A percentile compares a stretch with the other conserved stretches of the same genome.
phyloP scores from a whole-genome alignment of 305 asterid genomes.

The Solanum chacoense region DNA sequence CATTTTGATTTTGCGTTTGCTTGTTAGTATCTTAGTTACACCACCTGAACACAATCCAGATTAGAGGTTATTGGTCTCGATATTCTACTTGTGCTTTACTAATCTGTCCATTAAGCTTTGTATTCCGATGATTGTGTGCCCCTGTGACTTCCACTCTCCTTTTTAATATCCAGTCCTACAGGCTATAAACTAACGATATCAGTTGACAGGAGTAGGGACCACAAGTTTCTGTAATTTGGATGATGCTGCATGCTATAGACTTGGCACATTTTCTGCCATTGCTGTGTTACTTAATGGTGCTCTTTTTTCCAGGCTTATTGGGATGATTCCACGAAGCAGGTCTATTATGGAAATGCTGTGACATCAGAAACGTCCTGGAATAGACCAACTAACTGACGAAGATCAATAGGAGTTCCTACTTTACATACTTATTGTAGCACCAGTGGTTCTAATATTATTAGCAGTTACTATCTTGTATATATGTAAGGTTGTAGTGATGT shows the following conservation, averaged over 20 bases:
- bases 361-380: conserved; percentile 89
- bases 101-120: neutral
- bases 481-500: neutral
- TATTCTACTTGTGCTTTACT: neutral
- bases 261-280: neutral
- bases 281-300: neutral
- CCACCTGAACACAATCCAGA: neutral
- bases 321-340: conserved; percentile 78
- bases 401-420: neutral
- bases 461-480: neutral
- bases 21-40: neutral
- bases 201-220: neutral
- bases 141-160: neutral
- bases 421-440: neutral
- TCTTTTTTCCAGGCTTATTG: conserved; percentile 52
- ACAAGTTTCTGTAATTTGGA: neutral
- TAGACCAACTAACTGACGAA: conserved; percentile 44
- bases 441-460: neutral
- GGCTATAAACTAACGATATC: neutral
- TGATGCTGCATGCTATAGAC: neutral
- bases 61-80: neutral
- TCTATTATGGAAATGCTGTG: conserved; percentile 56
- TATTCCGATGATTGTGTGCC: neutral
- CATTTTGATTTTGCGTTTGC: neutral
- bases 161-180: neutral